Base-by-base conservation (phyloP, 2,329 filamentous ascomycete genomes). In the Ophiostoma ulmi region DNA sequence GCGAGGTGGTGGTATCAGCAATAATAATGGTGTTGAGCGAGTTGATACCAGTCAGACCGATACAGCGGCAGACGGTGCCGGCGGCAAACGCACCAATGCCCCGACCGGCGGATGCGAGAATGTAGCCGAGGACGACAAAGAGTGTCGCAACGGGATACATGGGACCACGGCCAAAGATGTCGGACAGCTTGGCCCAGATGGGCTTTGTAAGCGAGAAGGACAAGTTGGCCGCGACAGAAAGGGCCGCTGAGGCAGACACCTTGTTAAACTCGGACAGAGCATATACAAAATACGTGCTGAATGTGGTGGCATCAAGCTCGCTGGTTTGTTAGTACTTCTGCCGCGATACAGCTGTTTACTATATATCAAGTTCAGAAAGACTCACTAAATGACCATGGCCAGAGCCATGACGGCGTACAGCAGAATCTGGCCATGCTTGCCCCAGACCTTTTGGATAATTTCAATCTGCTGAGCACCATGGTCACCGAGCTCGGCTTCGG, bases 21-120 rank as follows among this genome's bases (percentile, higher is more conserved):
- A 90, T 84, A 74, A 90, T 87, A 67, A 90, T 86, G 73, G 88
- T 86, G 74, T 87, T 86, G 63, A 88, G 79, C 52, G 90, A 84
- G 70, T 87, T 85, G 13, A 88, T 82, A 1, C 86, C 87, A 0
- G 87, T 87, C 58, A 83, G 82, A 1, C 87, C 87, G 10, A 88
- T 81, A 0, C 83, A 81, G 70, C 88, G 88, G 76, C 90, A 87
- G 14, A 88, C 82, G 73, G 86, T 81, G 1, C 84, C 85, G 1
- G 81, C 82, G 0, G 84, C 80, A 67, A 85, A 86, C 6, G 84
- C 83, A 22, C 82, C 78, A 69, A 89, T 82, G 70, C 80, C 83
- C 35, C 80, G 80, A 1, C 85, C 84, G 0, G 83, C 82, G 1
- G 87, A 86, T 74, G 85, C 85, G 71, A 87, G 81, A 38, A 87